Base-by-base conservation (phyloP, 768 basidiomycete species). In the Filobasidium floriforme region DNA sequence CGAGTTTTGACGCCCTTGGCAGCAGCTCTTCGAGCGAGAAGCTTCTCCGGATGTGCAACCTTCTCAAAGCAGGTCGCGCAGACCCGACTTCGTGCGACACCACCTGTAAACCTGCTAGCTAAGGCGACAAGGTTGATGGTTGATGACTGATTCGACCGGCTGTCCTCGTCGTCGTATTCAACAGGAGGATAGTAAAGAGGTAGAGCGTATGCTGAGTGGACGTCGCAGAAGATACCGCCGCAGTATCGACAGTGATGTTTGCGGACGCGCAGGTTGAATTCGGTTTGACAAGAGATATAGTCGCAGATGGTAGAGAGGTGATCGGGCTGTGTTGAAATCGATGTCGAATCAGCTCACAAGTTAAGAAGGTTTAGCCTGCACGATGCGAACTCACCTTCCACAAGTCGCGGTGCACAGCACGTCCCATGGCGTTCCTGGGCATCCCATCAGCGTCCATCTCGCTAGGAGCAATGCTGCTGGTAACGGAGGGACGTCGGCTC, bases 191-290 rank as follows among this genome's bases (percentile, higher is more conserved):
- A 66, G 59, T 60, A 66, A 1, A 68, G 60, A 19, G 43, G 60
- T 26, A 68, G 41, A 11, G 49, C 43, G 26, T 28, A 61, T 14
- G 59, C 41, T 26, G 63, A 57, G 40, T 68, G 67, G 1, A 28
- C 59, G 10, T 60, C 52, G 32, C 67, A 68, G 28, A 65, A 68
- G 60, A 68, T 62, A 19, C 59, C 59, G n/a, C 67, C 67, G 37
- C 67, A 68, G 24, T 28, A 55, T 26, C 67, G 62, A 62, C 67
- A 68, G 52, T 68, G 67, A 49, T 68, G 67, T 24, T 63, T 63
- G 18, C 67, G 63, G 40, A 61, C 61, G 12, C 59, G 59, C 46
- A 66, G 54, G 60, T 40, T 61, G 26, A 66, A 66, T 24, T 41
- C 40, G 60, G 44, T 44, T 7, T 59, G 60, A 40, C 65, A 66